Percentiles rank a stretch among this genome's conserved stretches.
These are phyloP conservation scores for Alternaria triticina DNA, from an alignment of 2,329 filamentous ascomycete genomes.

Conservation along the genomic window DNA sequence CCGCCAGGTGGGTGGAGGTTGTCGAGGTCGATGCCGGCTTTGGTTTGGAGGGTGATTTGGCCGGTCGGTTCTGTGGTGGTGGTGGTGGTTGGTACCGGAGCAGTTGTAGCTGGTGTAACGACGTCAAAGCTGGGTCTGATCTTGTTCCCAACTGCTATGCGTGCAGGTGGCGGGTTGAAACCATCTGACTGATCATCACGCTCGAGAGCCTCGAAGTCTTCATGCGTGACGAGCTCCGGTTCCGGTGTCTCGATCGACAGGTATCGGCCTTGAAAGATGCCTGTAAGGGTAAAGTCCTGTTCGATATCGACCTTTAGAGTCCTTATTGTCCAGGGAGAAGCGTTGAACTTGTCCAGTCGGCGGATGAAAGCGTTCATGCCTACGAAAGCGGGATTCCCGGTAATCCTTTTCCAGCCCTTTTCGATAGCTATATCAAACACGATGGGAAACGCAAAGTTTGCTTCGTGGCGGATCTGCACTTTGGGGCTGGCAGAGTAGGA, in stretches of 20 bases:
- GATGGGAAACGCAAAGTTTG: conserved; percentile 56
- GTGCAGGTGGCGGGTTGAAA: conserved; percentile 23
- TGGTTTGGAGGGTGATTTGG: conserved; percentile 57
- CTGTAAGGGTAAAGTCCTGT: conserved; percentile 51
- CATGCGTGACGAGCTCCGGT: conserved; percentile 40
- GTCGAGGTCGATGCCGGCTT: conserved; percentile 53
- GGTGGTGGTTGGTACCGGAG: neutral
- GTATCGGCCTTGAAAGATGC: conserved; percentile 56
- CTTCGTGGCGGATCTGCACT: conserved; percentile 60
- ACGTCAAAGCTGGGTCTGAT: neutral
- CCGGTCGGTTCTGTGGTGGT: neutral
- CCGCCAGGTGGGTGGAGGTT: conserved; percentile 30
- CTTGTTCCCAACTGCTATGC: conserved; percentile 15
- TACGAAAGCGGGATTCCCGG: conserved; percentile 49
- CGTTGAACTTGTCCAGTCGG: conserved; percentile 52
- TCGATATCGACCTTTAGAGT: conserved; percentile 51
- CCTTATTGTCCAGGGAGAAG: conserved; percentile 48
- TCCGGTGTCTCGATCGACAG: conserved; percentile 53
- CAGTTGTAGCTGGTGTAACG: neutral
- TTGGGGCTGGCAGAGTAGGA: conserved; percentile 57
- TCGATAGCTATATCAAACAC: conserved; percentile 50
- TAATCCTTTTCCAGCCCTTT: conserved; percentile 47
- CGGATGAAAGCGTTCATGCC: conserved; percentile 54
- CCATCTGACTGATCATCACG: conserved; percentile 23
- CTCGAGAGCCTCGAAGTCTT: conserved; percentile 51